Conservation (phyloP, 441 rosid genomes). For the Corymbia citriodora region DNA sequence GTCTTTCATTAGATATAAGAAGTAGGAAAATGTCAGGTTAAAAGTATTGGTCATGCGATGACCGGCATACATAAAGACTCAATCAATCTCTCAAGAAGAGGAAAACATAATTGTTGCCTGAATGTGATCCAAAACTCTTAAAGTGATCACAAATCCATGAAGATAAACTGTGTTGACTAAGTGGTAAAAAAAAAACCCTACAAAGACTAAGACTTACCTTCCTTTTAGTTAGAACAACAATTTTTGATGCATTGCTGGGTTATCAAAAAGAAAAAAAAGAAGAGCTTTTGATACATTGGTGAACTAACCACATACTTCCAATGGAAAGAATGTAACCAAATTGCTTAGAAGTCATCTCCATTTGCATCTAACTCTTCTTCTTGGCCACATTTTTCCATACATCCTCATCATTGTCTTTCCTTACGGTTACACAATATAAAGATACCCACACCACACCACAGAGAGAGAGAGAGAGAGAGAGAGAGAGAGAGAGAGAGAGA, state of each 20-base stretch:
- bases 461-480: conserved; percentile 11
- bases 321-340: background rate
- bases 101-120: background rate
- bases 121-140: background rate
- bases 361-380: background rate
- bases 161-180: background rate
- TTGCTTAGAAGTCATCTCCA: background rate
- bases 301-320: background rate
- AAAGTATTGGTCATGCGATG: background rate
- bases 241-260: background rate
- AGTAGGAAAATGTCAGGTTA: background rate
- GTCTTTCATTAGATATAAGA: background rate
- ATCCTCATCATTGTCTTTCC: background rate
- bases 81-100: background rate
- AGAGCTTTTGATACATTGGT: background rate
- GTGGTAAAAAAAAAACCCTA: background rate
- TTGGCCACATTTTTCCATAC: background rate
- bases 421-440: background rate
- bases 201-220: background rate
- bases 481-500: background rate
- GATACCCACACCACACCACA: background rate
- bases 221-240: background rate
- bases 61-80: background rate
- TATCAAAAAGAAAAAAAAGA: background rate
- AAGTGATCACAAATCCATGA: background rate